phyloP scores from a whole-genome alignment of 1,284 basidiomycete genomes.

The Ganoderma lucidum region DNA sequence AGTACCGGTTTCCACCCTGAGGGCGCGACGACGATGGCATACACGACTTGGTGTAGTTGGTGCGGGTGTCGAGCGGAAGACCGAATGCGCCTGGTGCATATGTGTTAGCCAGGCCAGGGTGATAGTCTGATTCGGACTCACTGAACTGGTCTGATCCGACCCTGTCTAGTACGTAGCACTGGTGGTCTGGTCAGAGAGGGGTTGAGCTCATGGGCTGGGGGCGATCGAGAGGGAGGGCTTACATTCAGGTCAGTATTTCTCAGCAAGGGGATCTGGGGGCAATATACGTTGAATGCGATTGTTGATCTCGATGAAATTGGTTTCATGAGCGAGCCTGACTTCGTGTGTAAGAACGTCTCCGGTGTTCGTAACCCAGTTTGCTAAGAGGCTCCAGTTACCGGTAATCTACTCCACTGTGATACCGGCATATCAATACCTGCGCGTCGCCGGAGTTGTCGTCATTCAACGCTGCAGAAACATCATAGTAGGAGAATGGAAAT shows the following conservation, averaged over 20 bases:
- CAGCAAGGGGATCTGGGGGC: neutral
- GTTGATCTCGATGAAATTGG: constrained; percentile 56
- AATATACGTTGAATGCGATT: constrained; percentile 68
- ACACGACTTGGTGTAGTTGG: constrained; percentile 74
- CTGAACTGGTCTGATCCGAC: constrained; percentile 59
- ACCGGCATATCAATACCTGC: constrained; percentile 62
- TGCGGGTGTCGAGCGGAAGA: constrained; percentile 70
- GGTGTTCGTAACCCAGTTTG: constrained; percentile 63
- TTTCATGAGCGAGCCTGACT: constrained; percentile 58
- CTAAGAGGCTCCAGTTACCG: constrained; percentile 57
- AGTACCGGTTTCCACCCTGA: no score
- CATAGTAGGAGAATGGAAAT: constrained; percentile 68
- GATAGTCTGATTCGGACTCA: constrained; percentile 37
- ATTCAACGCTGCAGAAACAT: constrained; percentile 59
- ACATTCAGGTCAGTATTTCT: constrained; percentile 47
- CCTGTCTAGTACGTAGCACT: constrained; percentile 69
- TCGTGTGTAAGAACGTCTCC: constrained; percentile 61
- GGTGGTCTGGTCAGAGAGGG: constrained; percentile 43
- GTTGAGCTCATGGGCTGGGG: constrained; percentile 20
- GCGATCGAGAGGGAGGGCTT: neutral
- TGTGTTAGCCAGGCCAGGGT: neutral
- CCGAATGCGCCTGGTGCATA: constrained; percentile 55
- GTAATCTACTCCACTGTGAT: constrained; percentile 75
- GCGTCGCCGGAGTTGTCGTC: constrained; percentile 62
- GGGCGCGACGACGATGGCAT: constrained; percentile 11